Conservation (phyloP, 2,329 filamentous ascomycete species). For the Neonectria faginata region DNA sequence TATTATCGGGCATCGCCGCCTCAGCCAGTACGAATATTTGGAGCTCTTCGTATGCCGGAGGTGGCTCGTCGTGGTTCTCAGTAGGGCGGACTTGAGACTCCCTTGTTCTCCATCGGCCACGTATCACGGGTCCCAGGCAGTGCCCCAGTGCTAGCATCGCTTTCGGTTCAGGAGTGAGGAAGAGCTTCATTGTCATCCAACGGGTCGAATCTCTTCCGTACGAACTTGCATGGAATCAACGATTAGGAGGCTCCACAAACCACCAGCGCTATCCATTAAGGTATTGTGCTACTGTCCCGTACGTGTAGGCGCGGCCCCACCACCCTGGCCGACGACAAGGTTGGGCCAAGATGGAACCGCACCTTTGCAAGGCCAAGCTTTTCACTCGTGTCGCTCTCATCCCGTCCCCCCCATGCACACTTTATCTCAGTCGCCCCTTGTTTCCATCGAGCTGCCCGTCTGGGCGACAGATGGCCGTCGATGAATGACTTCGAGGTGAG, state of each 20-base stretch:
- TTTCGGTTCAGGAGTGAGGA: neutral
- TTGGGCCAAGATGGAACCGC: slow-evolving; percentile 8
- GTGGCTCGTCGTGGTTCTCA: neutral
- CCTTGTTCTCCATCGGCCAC: neutral
- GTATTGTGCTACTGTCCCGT: slow-evolving; percentile 10
- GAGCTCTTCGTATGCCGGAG: too few species aligned
- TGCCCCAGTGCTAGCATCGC: neutral
- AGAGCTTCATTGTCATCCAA: neutral
- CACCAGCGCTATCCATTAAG: slow-evolving; percentile 5
- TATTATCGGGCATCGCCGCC: slow-evolving; percentile 4
- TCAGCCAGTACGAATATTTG: neutral
- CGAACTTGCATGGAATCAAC: slow-evolving; percentile 1
- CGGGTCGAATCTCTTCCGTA: neutral
- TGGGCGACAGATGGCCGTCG: neutral
- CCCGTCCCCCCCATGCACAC: slow-evolving; percentile 19
- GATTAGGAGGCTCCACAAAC: neutral
- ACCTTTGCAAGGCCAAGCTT: slow-evolving; percentile 22
- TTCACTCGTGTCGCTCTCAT: slow-evolving; percentile 8
- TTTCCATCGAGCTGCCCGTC: slow-evolving; percentile 10
- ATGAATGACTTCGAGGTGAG: slow-evolving; percentile 8
- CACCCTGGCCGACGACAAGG: slow-evolving; percentile 9
- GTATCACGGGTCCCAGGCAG: neutral
- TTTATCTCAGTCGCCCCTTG: slow-evolving; percentile 23
- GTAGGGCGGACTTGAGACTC: neutral
- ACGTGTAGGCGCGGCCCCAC: slow-evolving; percentile 19